Evolutionary conservation across 2,329 filamentous ascomycete genomes (phyloP).

Genomic region (Calonectria hongkongensis): DNA sequence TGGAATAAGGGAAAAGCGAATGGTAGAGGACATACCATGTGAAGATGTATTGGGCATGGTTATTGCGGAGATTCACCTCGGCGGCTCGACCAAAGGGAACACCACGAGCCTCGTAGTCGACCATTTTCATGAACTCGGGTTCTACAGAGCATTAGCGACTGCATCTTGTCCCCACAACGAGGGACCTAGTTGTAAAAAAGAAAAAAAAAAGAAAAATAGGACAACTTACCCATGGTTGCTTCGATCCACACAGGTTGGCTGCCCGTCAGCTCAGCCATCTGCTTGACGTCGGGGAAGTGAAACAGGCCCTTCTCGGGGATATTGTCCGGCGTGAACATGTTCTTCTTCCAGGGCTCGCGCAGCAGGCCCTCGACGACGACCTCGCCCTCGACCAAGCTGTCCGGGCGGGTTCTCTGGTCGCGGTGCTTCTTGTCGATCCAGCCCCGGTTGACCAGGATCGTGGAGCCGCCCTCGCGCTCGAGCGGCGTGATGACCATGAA

Average conservation of each 20-base stretch:
- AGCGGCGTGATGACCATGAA: conserved; percentile 95
- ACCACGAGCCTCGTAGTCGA: conserved; percentile 85
- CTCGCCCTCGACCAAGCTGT: conserved; percentile 80
- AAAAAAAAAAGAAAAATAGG: background rate
- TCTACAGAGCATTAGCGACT: conserved; percentile 67
- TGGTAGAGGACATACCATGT: conserved; percentile 83
- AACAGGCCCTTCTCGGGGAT: conserved; percentile 88
- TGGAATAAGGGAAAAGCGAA: conserved; percentile 14
- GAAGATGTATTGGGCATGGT: conserved; percentile 98
- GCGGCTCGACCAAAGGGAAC: conserved; percentile 92
- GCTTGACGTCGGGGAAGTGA: conserved; percentile 93
- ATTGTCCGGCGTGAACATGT: conserved; percentile 97
- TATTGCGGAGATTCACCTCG: conserved; percentile 95
- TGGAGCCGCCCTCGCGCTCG: conserved; percentile 80
- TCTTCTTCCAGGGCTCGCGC: conserved; percentile 95
- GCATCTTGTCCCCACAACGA: conserved; percentile 26
- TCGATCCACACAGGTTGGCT: conserved; percentile 96
- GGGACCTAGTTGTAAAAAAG: background rate
- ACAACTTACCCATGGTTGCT: conserved; percentile 88
- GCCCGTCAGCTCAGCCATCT: conserved; percentile 90
- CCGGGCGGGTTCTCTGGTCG: conserved; percentile 78
- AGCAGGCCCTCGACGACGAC: conserved; percentile 90
- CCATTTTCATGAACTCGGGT: conserved; percentile 84
- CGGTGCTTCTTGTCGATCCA: conserved; percentile 90
- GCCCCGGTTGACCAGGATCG: conserved; percentile 90